A percentile compares a stretch with the other conserved stretches of the same genome.
Evolutionary conservation across 108 stramenopile genomes (phyloP).

Genomic region (Pseudonitzschia multiseries): DNA sequence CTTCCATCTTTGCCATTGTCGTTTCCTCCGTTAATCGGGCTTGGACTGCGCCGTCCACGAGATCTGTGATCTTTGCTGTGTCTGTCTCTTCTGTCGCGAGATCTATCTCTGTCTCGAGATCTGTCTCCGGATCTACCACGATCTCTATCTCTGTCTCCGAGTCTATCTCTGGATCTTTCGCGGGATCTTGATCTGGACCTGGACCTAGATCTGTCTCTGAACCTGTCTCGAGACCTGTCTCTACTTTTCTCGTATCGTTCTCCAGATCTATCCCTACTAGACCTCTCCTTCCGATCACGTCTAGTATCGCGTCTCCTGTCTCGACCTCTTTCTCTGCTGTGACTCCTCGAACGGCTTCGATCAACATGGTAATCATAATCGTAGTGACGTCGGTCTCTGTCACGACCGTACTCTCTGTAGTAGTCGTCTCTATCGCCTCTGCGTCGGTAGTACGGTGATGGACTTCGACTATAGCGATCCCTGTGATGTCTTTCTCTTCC

Average conservation of each 20-base stretch:
- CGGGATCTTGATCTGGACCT: neutral
- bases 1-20: constrained; percentile 9
- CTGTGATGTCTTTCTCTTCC: constrained; percentile 43
- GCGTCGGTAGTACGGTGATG: constrained; percentile 50
- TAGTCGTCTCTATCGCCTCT: constrained; percentile 46
- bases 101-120: constrained; percentile 30
- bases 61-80: constrained; percentile 32
- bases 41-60: constrained; percentile 30
- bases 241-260: constrained; percentile 27
- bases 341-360: constrained; percentile 39
- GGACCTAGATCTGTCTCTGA: constrained; percentile 27
- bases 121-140: constrained; percentile 40
- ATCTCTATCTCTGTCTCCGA: constrained; percentile 25
- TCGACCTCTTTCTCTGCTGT: constrained; percentile 29
- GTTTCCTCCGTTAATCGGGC: constrained; percentile 25
- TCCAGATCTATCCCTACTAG: constrained; percentile 28
- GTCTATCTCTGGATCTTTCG: constrained; percentile 26
- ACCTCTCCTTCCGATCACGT: constrained; percentile 34
- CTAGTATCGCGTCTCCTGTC: constrained; percentile 35
- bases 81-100: constrained; percentile 33
- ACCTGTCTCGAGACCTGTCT: constrained; percentile 27
- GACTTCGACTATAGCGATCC: constrained; percentile 65
- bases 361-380: constrained; percentile 29
- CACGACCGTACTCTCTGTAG: constrained; percentile 30
- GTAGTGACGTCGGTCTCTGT: constrained; percentile 33